phyloP scores from a whole-genome alignment of 2,329 filamentous ascomycete genomes.

The Phaeosphaeriaceae sp. region DNA sequence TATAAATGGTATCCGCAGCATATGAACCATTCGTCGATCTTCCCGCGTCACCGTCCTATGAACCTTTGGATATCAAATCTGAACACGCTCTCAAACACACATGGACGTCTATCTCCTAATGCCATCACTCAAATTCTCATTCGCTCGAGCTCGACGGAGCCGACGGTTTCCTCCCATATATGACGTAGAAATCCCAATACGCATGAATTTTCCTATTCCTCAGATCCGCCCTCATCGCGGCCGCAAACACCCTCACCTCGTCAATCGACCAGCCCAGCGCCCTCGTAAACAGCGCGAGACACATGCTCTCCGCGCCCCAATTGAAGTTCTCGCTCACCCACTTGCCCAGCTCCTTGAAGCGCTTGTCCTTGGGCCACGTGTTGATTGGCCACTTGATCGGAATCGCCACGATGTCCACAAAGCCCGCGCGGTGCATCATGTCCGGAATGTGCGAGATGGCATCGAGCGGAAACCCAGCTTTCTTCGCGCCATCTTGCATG shows the following conservation, averaged over 20 bases:
- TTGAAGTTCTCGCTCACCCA: constrained; percentile 21
- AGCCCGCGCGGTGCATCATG: constrained; percentile 52
- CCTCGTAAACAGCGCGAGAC: constrained; percentile 51
- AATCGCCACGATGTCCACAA: constrained; percentile 50
- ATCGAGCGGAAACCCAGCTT: constrained; percentile 46
- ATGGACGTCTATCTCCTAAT: neutral
- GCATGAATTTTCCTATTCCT: constrained; percentile 27
- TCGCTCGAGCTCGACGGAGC: neutral
- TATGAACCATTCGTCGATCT: neutral
- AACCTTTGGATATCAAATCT: neutral
- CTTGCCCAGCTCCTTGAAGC: constrained; percentile 21
- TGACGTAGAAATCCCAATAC: constrained; percentile 22
- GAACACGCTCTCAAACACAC: neutral
- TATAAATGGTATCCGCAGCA: neutral
- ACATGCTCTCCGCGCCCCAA: constrained; percentile 50
- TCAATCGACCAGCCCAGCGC: constrained; percentile 52
- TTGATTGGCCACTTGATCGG: constrained; percentile 22
- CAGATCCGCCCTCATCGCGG: constrained; percentile 28
- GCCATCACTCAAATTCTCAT: neutral
- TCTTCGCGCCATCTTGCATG: constrained; percentile 16
- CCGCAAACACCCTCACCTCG: constrained; percentile 51
- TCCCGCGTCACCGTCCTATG: neutral
- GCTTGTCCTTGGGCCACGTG: constrained; percentile 26
- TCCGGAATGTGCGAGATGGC: constrained; percentile 46
- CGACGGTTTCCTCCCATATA: constrained; percentile 19